Base-by-base conservation (phyloP, 2,329 filamentous ascomycete species). In the Penicillium palitans region DNA sequence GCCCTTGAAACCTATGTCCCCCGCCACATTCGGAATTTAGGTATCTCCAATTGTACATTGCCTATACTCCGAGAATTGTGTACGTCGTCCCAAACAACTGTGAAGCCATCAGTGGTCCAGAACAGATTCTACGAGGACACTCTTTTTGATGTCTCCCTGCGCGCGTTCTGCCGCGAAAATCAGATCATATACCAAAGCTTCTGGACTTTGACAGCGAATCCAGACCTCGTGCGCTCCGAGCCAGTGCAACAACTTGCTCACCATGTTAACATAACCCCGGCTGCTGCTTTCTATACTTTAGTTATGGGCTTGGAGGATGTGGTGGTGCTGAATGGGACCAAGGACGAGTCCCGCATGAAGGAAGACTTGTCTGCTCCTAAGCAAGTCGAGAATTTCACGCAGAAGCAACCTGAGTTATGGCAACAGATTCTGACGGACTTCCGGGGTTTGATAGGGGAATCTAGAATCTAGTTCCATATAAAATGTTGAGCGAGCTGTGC, bases 11-110 rank as follows among this genome's bases (percentile, higher is more conserved):
- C 80, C 4, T 91, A 88, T 67, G 86, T 91, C 1, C 88, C 89
- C 0, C 70, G 81, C 64, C 73, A 72, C 44, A 85, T 93, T 61
- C 85, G 85, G 41, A 80, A 84, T 31, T 78, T 95, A 8, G 91
- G 91, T 41, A 87, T 95, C 55, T 91, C 89, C 54, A 95, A 95
- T 72, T 83, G 84, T n/a, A 77, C 80, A n/a, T 74, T 89, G 2
- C 71, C 79, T 0, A 73, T 84, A 2, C 79, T 95, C 0, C 71
- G 81, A 52, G 73, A 75, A 5, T 74, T 92, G 1, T 79, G 80
- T 58, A 59, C 41, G 0, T 70, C 67, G 1, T 68, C 78, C 1
- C 66, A 75, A 19, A 77, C 78, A 4, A 74, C 66, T 0, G 69
- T 85, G 64, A 83, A 82, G 62, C 85, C 84, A 0, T 79, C 82